Conservation (phyloP, 2,329 filamentous ascomycete genomes). For the Pseudopyrenochaeta lycopersici region DNA sequence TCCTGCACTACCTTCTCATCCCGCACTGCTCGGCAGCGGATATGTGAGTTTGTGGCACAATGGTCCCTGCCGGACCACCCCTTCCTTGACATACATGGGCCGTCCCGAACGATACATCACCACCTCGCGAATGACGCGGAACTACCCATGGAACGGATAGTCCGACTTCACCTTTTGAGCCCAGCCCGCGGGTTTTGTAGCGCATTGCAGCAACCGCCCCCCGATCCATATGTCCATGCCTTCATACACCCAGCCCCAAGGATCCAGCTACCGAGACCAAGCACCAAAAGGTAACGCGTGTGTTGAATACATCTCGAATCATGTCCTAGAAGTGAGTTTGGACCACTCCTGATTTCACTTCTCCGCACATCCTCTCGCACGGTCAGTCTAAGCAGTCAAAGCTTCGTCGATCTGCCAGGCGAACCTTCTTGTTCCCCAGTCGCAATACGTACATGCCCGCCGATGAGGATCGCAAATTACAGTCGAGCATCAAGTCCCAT, state of each 20-base stretch:
- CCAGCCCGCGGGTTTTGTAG: conserved; percentile 26
- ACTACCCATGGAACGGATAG: conserved; percentile 33
- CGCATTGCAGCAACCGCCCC: conserved; percentile 20
- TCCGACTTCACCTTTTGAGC: conserved; percentile 32
- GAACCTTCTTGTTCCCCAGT: conserved; percentile 18
- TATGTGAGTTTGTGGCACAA: conserved; percentile 35
- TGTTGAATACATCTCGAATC: conserved; percentile 4
- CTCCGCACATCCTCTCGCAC: conserved; percentile 23
- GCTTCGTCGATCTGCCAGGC: conserved; percentile 39
- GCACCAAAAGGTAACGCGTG: conserved; percentile 23
- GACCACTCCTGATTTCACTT: not conserved
- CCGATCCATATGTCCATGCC: conserved; percentile 5
- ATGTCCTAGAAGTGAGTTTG: conserved; percentile 4
- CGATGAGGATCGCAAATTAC: conserved; percentile 29
- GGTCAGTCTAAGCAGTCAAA: conserved; percentile 33
- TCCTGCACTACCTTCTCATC: conserved; percentile 25
- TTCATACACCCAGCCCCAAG: conserved; percentile 13
- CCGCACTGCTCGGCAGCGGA: conserved; percentile 24
- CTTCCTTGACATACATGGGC: conserved; percentile 20
- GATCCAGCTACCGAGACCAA: conserved; percentile 24
- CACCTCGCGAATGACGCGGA: conserved; percentile 29
- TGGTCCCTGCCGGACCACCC: conserved; percentile 26
- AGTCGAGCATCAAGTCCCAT: conserved; percentile 7
- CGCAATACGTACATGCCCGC: conserved; percentile 27
- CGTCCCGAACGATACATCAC: conserved; percentile 25